Evolutionary conservation across 257 asterid genomes (phyloP).

Genomic region (Solanum rostratum): DNA sequence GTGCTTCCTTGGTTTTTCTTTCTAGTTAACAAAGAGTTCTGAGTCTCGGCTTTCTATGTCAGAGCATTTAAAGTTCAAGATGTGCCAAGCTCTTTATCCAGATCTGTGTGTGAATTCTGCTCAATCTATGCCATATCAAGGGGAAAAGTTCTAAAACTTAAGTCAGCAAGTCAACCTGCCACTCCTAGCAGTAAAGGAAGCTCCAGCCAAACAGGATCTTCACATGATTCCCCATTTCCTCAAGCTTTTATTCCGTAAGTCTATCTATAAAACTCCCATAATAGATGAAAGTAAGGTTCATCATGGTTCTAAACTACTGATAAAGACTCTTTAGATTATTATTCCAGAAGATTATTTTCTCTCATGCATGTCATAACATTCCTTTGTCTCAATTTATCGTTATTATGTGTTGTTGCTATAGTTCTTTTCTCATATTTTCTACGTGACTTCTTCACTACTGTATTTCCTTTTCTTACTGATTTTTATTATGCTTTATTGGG

Average conservation of each 20-base stretch:
- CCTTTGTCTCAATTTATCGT: background rate
- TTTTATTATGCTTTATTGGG: background rate
- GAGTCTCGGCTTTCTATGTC: background rate
- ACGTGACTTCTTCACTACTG: background rate
- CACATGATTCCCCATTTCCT: constrained; percentile 6
- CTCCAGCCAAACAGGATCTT: constrained; percentile 10
- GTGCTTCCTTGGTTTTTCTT: background rate
- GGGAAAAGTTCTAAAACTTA: constrained; percentile 29
- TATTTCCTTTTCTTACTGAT: background rate
- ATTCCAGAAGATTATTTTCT: background rate
- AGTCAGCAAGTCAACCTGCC: constrained; percentile 31
- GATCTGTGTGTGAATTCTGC: constrained; percentile 55
- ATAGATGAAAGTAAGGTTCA: background rate
- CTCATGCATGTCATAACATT: background rate
- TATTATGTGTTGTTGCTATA: background rate
- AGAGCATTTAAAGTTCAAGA: constrained; percentile 68
- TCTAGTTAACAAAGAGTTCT: background rate
- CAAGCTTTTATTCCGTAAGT: constrained; percentile 27
- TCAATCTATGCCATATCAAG: constrained; percentile 50
- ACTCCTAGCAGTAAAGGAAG: constrained; percentile 19
- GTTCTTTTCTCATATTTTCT: background rate
- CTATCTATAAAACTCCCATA: background rate
- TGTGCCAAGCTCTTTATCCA: constrained; percentile 38
- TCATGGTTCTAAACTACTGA: background rate
- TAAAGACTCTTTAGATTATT: background rate